phyloP scores from a whole-genome alignment of 2,329 filamentous ascomycete species.

The Fusarium coffeatum region DNA sequence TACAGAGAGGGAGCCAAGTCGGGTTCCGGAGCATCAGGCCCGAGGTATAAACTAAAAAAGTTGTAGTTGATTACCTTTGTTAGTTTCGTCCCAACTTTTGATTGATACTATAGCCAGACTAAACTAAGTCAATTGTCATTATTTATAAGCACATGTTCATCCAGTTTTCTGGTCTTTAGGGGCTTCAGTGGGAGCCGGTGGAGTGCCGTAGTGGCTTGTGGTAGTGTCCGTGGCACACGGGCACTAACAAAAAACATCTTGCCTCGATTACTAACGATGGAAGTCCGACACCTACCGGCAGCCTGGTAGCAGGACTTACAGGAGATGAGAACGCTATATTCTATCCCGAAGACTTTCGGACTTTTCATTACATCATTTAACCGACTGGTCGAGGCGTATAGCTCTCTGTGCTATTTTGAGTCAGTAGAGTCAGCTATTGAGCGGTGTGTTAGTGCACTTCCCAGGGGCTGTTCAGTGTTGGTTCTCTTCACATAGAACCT shows the following conservation, averaged over 20 bases:
- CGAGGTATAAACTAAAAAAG: not conserved
- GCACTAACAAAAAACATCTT: not conserved
- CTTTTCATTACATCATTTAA: not conserved
- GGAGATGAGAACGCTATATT: not conserved
- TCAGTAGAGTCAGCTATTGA: not conserved
- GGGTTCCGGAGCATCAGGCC: slow-evolving; percentile 1
- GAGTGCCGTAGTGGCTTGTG: not conserved
- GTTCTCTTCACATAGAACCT: not conserved
- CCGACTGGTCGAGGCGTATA: not conserved
- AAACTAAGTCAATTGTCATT: not conserved
- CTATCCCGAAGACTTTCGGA: not conserved
- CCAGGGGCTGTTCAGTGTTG: not conserved
- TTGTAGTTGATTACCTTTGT: not conserved
- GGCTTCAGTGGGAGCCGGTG: not conserved
- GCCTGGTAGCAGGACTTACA: not conserved
- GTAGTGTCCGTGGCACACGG: not conserved
- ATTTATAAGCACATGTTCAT: not conserved
- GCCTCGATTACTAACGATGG: not conserved
- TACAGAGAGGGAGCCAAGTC: not conserved
- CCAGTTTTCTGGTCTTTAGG: not conserved
- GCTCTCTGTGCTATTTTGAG: not conserved
- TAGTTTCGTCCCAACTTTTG: not conserved
- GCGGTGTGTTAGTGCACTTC: not conserved
- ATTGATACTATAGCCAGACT: not conserved
- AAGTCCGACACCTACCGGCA: not conserved